Conservation (phyloP, 2,329 filamentous ascomycete species). For the Colletotrichum higginsianum region DNA sequence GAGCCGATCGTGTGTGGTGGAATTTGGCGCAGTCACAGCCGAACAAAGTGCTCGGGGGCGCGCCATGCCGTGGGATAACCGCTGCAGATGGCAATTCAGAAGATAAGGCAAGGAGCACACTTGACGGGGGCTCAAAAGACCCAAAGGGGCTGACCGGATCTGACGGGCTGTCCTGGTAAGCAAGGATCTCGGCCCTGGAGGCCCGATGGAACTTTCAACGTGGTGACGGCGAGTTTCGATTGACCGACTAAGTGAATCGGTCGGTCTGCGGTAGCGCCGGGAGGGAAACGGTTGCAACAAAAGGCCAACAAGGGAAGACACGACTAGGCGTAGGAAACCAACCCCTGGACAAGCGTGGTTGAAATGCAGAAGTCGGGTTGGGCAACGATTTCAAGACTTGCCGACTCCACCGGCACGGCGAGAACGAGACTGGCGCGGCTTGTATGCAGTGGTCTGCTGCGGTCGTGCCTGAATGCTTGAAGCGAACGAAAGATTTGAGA, state of each 20-base stretch:
- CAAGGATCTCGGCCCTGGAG: slow-evolving; percentile 26
- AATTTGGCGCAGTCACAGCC: slow-evolving; percentile 8
- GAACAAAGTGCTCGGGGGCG: slow-evolving; percentile 8
- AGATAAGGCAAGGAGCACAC: slow-evolving; percentile 29
- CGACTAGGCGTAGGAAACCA: neutral
- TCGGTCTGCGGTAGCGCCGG: slow-evolving; percentile 26
- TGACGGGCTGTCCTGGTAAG: slow-evolving; percentile 14
- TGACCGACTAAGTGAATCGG: neutral
- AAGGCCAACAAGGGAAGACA: neutral
- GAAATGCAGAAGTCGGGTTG: slow-evolving; percentile 14
- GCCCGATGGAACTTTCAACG: slow-evolving; percentile 7
- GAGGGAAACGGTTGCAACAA: slow-evolving; percentile 20
- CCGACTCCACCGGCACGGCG: slow-evolving; percentile 24
- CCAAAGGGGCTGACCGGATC: neutral
- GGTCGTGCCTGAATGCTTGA: slow-evolving; percentile 20
- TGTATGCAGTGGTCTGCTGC: slow-evolving; percentile 5
- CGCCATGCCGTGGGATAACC: slow-evolving; percentile 3
- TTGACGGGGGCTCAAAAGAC: neutral
- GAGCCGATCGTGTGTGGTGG: slow-evolving; percentile 14
- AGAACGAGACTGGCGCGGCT: slow-evolving; percentile 20
- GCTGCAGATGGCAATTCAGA: slow-evolving; percentile 14
- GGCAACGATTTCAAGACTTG: neutral
- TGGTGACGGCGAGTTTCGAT: slow-evolving; percentile 1
- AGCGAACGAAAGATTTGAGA: slow-evolving; percentile 16
- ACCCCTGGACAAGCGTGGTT: slow-evolving; percentile 24